Evolutionary conservation across 225 moss, liverwort and hornwort species (phyloP).

Genomic region (Polytrichum commune): DNA sequence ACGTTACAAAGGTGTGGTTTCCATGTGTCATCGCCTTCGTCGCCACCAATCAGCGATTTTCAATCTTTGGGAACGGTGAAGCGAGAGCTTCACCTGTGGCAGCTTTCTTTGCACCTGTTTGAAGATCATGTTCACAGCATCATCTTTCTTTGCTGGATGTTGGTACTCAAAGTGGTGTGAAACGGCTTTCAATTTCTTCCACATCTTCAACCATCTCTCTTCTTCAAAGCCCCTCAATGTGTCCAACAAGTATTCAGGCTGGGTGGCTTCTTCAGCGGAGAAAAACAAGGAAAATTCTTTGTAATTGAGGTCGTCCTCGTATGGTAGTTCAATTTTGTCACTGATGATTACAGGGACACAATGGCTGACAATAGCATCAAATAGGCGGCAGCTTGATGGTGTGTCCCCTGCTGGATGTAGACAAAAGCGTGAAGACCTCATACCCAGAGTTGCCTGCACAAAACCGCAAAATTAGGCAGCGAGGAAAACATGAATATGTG

Average conservation of each 20-base stretch:
- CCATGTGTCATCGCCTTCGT: background rate
- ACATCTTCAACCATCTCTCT: conserved; percentile 49
- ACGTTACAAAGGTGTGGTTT: background rate
- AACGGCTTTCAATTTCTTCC: conserved; percentile 37
- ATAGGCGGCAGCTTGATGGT: conserved; percentile 69
- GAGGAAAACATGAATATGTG: background rate
- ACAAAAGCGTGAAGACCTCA: conserved; percentile 54
- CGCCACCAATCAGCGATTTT: conserved; percentile 61
- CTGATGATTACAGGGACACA: conserved; percentile 71
- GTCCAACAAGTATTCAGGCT: conserved; percentile 38
- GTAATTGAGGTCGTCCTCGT: conserved; percentile 61
- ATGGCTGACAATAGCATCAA: conserved; percentile 70
- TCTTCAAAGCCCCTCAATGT: conserved; percentile 29
- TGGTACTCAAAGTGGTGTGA: conserved; percentile 58
- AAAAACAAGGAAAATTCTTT: conserved; percentile 52
- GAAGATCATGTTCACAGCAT: conserved; percentile 73
- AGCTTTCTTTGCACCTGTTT: conserved; percentile 58
- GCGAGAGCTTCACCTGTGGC: conserved; percentile 38
- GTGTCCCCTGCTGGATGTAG: conserved; percentile 75
- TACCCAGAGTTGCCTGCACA: conserved; percentile 53
- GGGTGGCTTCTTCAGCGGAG: conserved; percentile 45
- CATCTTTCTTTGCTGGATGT: conserved; percentile 48
- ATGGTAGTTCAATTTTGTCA: conserved; percentile 69
- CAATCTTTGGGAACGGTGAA: conserved; percentile 47
- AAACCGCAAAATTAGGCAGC: background rate